phyloP scores from a whole-genome alignment of 306 rosid genomes.

The Gleditsia sinensis region DNA sequence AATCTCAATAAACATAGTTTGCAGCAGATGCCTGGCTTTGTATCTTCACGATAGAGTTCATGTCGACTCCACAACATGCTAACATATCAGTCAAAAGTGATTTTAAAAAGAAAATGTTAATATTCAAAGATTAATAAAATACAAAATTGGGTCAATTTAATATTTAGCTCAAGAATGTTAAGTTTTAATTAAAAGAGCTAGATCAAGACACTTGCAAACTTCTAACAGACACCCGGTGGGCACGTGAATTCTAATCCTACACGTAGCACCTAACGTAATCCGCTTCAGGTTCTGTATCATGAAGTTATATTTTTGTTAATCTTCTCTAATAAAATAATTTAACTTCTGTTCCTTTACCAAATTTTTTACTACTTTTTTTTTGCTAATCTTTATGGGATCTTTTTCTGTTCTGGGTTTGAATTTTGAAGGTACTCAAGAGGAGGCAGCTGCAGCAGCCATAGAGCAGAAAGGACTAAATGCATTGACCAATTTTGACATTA shows the following conservation, averaged over 20 bases:
- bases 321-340: slow-evolving; percentile 14
- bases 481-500: slow-evolving; percentile 82
- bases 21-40: slow-evolving; percentile 45
- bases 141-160: not conserved
- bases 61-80: slow-evolving; percentile 36
- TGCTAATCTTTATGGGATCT: not conserved
- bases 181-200: not conserved
- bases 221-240: slow-evolving; percentile 1
- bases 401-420: slow-evolving; percentile 1
- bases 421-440: slow-evolving; percentile 83
- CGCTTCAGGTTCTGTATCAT: slow-evolving; percentile 28
- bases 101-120: not conserved
- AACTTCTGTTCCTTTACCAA: not conserved
- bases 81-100: slow-evolving; percentile 39
- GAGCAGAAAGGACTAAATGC: slow-evolving; percentile 88
- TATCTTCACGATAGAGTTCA: slow-evolving; percentile 18
- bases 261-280: slow-evolving; percentile 14
- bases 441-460: slow-evolving; percentile 90
- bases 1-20: no score
- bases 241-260: slow-evolving; percentile 42
- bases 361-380: no score
- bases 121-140: slow-evolving; percentile 14
- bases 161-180: not conserved
- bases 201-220: slow-evolving; percentile 17
- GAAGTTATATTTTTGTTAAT: slow-evolving; percentile 37